Evolutionary conservation across 768 basidiomycete genomes (phyloP), one percentile per base, ranked within the genome.

Genomic region (Tylopilus vinaceipallidus): DNA sequence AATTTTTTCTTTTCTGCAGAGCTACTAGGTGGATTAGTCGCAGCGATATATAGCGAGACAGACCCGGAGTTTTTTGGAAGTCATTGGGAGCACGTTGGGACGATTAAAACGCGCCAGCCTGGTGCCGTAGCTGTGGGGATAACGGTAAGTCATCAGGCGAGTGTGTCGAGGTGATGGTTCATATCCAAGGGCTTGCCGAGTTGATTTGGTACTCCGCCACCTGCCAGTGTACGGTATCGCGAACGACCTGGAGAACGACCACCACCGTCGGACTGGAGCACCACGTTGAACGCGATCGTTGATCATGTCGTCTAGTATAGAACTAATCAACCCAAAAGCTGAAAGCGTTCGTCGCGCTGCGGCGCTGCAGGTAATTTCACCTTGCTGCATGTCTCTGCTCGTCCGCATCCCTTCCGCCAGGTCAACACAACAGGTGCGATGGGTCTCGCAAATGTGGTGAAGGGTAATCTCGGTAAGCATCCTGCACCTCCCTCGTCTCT

Each of bases 381-480:
- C 48, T 50, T 39, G 22, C 50, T 45, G 36, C 49, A 39, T 51
- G 52, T 57, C 36, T 47, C 55, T 53, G 60, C 48, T 59, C 50
- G 44, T 51, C 52, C 54, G 39, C 58, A 60, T 60, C 49, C 48
- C 41, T 54, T 54, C 58, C 56, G 60, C 41, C 59, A 92, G 91
- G 91, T 93, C 49, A 93, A 91, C 62, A 91, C 84, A 57, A 91
- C 81, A 66, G 95, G 95, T 58, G 95, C 97, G 52, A 91, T 98
- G 81, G 95, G 95, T 56, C 86, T 99, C 49, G 95, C 97, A 37
- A 88, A 82, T 68, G 95, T 99, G 53, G 97, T 99, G 59, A 95
- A 93, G 77, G 84, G 89, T 64, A 98, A 99, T 75, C 78, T 99
- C 56, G 95, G 95, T 95, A 70, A 69, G 58, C 61, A 72, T 69